Conservation (phyloP, 2,329 filamentous ascomycete species). For the Chalaropsis ovoidea region DNA sequence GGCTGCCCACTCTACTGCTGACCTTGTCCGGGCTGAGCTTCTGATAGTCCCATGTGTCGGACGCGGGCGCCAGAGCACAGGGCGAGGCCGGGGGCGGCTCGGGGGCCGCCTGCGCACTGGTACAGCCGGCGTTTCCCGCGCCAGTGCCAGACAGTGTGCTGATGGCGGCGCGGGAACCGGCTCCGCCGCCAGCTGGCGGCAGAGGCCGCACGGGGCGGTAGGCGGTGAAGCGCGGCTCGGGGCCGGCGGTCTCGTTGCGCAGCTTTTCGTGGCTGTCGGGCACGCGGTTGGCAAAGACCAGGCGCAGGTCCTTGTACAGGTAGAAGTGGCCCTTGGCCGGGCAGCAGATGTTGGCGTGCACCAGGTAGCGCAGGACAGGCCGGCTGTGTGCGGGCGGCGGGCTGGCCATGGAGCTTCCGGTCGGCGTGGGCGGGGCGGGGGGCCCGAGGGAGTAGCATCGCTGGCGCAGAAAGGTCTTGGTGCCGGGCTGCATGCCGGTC, state of each 20-base stretch:
- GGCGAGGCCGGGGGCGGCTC: neutral
- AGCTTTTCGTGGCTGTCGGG: slow-evolving; percentile 92
- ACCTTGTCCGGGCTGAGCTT: slow-evolving; percentile 16
- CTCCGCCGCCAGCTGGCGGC: neutral
- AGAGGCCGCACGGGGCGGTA: slow-evolving; percentile 57
- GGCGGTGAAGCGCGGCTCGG: slow-evolving; percentile 73
- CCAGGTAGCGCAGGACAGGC: slow-evolving; percentile 74
- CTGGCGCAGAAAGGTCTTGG: slow-evolving; percentile 92
- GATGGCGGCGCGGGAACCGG: too few species aligned
- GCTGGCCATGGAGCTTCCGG: neutral
- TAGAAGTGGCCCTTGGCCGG: slow-evolving; percentile 75
- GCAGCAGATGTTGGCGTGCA: slow-evolving; percentile 88
- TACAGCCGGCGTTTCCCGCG: neutral
- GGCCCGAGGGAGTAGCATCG: slow-evolving; percentile 83
- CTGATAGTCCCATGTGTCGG: slow-evolving; percentile 7
- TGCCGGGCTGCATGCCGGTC: slow-evolving; percentile 81
- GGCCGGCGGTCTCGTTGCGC: slow-evolving; percentile 77
- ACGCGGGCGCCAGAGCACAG: slow-evolving; percentile 32
- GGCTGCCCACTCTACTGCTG: neutral
- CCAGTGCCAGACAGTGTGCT: too few species aligned
- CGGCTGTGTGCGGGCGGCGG: slow-evolving; percentile 32
- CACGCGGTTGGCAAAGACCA: slow-evolving; percentile 93
- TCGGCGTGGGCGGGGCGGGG: slow-evolving; percentile 27
- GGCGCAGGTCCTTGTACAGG: slow-evolving; percentile 80
- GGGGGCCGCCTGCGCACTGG: neutral